Conservation (phyloP, 2,329 filamentous ascomycete species). For the Alternaria burnsii region DNA sequence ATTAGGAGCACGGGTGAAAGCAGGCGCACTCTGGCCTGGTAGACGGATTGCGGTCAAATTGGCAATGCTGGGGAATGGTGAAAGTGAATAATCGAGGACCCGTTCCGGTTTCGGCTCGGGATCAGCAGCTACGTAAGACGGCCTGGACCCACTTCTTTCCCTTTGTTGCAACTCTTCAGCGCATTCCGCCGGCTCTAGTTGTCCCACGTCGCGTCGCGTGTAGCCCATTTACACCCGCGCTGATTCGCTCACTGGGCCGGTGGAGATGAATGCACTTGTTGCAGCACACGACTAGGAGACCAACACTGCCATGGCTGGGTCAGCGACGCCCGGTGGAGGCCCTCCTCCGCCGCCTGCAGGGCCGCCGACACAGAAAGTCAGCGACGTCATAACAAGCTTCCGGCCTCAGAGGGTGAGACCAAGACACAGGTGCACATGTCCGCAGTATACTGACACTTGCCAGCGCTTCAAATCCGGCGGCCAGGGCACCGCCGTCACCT, state of each 20-base stretch:
- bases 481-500: slow-evolving; percentile 74
- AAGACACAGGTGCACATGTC: too few species aligned
- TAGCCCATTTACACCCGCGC: neutral
- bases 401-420: slow-evolving; percentile 76
- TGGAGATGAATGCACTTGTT: slow-evolving; percentile 14
- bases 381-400: slow-evolving; percentile 79
- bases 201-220: slow-evolving; percentile 16
- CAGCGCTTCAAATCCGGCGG: slow-evolving; percentile 57
- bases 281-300: slow-evolving; percentile 12
- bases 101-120: slow-evolving; percentile 22
- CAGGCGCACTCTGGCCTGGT: slow-evolving; percentile 6
- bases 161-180: slow-evolving; percentile 8
- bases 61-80: slow-evolving; percentile 12
- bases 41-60: neutral
- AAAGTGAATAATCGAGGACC: slow-evolving; percentile 23
- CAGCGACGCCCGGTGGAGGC: slow-evolving; percentile 39
- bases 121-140: neutral
- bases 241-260: slow-evolving; percentile 9
- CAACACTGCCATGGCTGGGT: slow-evolving; percentile 43
- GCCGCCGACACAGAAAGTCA: slow-evolving; percentile 65
- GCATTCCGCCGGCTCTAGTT: slow-evolving; percentile 25
- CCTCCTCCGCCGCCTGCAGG: slow-evolving; percentile 44
- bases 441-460: slow-evolving; percentile 19
- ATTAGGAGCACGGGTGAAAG: neutral
- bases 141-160: slow-evolving; percentile 11